Conservation (phyloP, 2,329 filamentous ascomycete species). For the Zasmidium citrigriseum region DNA sequence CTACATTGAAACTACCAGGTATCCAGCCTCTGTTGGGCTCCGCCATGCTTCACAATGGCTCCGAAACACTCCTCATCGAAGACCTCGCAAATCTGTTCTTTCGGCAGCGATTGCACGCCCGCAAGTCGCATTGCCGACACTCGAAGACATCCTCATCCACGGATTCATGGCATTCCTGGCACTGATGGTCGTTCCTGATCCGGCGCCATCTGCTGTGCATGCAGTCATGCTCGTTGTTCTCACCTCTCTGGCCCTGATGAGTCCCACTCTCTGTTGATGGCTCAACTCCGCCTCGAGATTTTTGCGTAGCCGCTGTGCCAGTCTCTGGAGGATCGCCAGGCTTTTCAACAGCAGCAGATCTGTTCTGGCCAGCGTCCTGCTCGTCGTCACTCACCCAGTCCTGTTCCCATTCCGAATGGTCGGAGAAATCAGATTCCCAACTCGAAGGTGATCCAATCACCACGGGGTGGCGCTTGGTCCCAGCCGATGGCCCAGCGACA, state of each 20-base stretch:
- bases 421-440: constrained; percentile 17
- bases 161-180: constrained; percentile 47
- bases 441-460: too few relatives aligned
- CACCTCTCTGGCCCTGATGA: too few relatives aligned
- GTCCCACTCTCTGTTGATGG: too few relatives aligned
- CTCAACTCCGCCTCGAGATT: too few relatives aligned
- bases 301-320: too few relatives aligned
- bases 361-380: constrained; percentile 37
- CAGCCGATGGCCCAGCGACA: neutral
- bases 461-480: too few relatives aligned
- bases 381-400: constrained; percentile 18
- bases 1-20: neutral
- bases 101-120: constrained; percentile 51
- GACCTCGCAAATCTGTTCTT: constrained; percentile 39
- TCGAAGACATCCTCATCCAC: constrained; percentile 45
- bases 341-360: too few relatives aligned
- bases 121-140: constrained; percentile 45
- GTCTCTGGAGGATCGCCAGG: too few relatives aligned
- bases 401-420: constrained; percentile 19
- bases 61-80: constrained; percentile 24
- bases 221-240: constrained; percentile 44
- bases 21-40: neutral
- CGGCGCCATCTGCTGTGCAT: constrained; percentile 40
- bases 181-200: constrained; percentile 38
- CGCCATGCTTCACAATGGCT: neutral